Conservation (phyloP, 2,329 filamentous ascomycete genomes). For the Fusarium phyllophilum region DNA sequence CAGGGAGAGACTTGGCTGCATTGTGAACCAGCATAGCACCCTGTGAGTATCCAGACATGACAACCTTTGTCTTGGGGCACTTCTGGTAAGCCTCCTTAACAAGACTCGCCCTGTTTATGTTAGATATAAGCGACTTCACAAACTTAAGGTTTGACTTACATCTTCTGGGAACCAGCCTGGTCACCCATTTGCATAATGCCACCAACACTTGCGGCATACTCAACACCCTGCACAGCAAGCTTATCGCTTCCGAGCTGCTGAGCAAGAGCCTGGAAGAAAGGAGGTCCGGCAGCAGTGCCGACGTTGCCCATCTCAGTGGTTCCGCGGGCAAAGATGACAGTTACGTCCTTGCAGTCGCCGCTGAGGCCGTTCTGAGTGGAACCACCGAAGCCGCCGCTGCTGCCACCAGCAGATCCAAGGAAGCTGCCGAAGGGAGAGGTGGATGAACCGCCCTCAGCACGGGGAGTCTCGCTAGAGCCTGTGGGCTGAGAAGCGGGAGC, state of each 20-base stretch:
- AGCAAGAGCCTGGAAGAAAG: constrained; percentile 59
- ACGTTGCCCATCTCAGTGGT: constrained; percentile 64
- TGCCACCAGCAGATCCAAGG: constrained; percentile 5
- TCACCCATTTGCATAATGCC: constrained; percentile 61
- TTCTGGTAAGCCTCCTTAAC: constrained; percentile 48
- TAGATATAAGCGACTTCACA: neutral
- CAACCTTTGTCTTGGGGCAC: constrained; percentile 58
- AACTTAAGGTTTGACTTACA: constrained; percentile 52
- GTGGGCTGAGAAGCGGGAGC: neutral
- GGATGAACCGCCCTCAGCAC: neutral
- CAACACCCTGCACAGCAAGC: constrained; percentile 64
- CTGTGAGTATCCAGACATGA: constrained; percentile 60
- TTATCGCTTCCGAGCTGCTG: constrained; percentile 53
- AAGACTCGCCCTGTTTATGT: constrained; percentile 31
- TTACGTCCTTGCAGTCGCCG: constrained; percentile 50
- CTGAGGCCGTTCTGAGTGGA: constrained; percentile 40
- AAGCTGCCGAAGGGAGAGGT: neutral
- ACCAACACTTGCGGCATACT: constrained; percentile 58
- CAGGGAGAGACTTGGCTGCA: constrained; percentile 49
- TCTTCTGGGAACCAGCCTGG: constrained; percentile 53
- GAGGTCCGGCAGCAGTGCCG: constrained; percentile 59
- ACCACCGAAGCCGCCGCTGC: constrained; percentile 12
- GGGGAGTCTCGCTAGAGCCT: neutral
- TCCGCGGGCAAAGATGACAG: constrained; percentile 66
- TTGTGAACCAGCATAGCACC: constrained; percentile 55